Evolutionary conservation across 2,329 filamentous ascomycete genomes (phyloP).

Genomic region (Trichoderma guizhouense): DNA sequence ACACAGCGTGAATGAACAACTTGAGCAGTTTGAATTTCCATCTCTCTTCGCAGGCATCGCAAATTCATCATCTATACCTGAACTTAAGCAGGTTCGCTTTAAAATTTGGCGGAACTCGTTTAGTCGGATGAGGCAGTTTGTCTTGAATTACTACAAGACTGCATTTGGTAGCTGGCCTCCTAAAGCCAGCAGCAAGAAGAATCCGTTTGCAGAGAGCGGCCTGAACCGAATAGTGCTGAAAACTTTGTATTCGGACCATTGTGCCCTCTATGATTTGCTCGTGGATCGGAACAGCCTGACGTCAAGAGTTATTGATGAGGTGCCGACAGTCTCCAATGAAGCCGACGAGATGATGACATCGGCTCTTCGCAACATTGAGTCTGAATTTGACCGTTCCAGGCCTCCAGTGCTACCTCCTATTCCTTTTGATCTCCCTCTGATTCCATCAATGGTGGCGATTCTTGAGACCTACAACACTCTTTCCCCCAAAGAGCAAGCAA

Average conservation of each 20-base stretch:
- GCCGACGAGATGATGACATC: slow-evolving; percentile 60
- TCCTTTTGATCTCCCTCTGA: slow-evolving; percentile 79
- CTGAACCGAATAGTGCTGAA: slow-evolving; percentile 80
- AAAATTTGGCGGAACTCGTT: slow-evolving; percentile 79
- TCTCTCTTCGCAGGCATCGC: slow-evolving; percentile 84
- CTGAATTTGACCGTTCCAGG: slow-evolving; percentile 83
- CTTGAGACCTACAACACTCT: slow-evolving; percentile 62
- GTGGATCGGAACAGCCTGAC: slow-evolving; percentile 78
- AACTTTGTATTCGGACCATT: slow-evolving; percentile 81
- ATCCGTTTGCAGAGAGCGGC: slow-evolving; percentile 79
- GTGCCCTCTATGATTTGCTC: slow-evolving; percentile 80
- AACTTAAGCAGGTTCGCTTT: slow-evolving; percentile 77
- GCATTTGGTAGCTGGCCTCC: slow-evolving; percentile 76
- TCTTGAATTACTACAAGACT: slow-evolving; percentile 62
- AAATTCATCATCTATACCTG: slow-evolving; percentile 72
- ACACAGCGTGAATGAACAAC: slow-evolving; percentile 63
- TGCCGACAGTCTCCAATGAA: slow-evolving; percentile 52
- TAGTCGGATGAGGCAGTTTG: slow-evolving; percentile 68
- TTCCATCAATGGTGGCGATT: slow-evolving; percentile 67
- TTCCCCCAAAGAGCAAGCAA: slow-evolving; percentile 69
- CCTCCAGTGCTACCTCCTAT: slow-evolving; percentile 88
- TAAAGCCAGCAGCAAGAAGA: slow-evolving; percentile 88
- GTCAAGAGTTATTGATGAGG: slow-evolving; percentile 70
- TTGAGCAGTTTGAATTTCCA: slow-evolving; percentile 90
- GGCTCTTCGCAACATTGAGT: slow-evolving; percentile 74